Evolutionary conservation across 2,329 filamentous ascomycete genomes (phyloP), one percentile per base, ranked within the genome.

Genomic region (Sporothrix globosa): DNA sequence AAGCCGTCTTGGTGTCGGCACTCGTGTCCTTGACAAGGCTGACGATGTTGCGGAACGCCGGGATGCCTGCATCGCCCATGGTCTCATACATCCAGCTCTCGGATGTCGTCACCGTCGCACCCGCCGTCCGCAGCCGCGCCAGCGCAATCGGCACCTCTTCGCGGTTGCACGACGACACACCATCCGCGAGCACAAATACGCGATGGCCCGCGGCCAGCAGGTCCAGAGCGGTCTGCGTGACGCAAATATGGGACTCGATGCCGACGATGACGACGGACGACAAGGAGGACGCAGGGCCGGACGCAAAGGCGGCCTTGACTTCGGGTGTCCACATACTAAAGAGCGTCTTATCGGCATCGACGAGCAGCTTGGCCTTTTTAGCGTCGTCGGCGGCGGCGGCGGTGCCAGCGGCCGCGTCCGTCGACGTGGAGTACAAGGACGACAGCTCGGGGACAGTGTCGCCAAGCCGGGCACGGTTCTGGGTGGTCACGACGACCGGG

Each of bases 241-340:
- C 89, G 83, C 95, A 98, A 78, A 98, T 96, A 81, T 98, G 95
- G 53, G 88, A 88, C 81, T 98, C 95, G 78, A 98, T 97, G 50
- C 95, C 95, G 19, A 97, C 90, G 73, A 98, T 88, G 69, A 92
- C 90, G 68, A 93, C 86, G 0, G 80, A 76, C 0, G 77, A 17
- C 6, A n/a, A 75, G 1, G 79, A 71, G 7, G 77, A 48, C 39
- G 52, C 14, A 17, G 56, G 27, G 21, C 50, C 46, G 17, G 56
- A 24, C 3, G 52, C 7, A 2, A 68, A 76, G 24, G 77, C 75
- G 4, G 81, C 75, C 34, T 84, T 81, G 56, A 97, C 82, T 52
- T 90, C 84, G 0, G 92, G 91, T 1, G 91, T 88, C 78, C 88
- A 86, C 94, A 98, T 98, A 77, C 89, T 92, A 84, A 98, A 98